Base-by-base conservation (phyloP, 768 basidiomycete species). In the Trametes maxima region DNA sequence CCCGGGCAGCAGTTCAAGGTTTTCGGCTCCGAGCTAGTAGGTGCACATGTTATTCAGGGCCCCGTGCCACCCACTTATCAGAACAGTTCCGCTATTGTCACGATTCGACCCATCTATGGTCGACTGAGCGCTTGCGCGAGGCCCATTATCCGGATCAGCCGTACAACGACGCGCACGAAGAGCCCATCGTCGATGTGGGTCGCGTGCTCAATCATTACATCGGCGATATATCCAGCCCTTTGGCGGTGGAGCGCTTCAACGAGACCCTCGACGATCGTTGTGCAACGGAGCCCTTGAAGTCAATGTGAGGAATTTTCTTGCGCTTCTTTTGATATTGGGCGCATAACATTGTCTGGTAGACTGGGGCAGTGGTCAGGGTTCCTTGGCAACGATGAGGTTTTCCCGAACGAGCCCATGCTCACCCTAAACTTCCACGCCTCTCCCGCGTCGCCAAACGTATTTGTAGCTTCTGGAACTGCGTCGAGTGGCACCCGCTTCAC, bases 351-450 rank as follows among this genome's bases (percentile, higher is more conserved):
- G 8, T 3, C 3, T 1, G 22, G 8, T 40, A 65, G 65, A 21
- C 36, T 73, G 7, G 72, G 72, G 1, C 49, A 62, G 12, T 73
- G 72, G 72, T 68, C 70, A 33, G 72, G 70, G 0, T 70, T 70
- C 60, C 48, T 65, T 11, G 57, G 53, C 28, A 19, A 43, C 6
- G 50, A 44, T 14, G 50, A 17, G 2, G 6, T 56, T 5, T 57
- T 44, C 36, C 61, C 61, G 12, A 53, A 45, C 17, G 55, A 62
- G 39, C 61, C 61, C 2, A 65, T 65, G 65, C 45, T 66, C 16
- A 57, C 44, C 49, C n/a, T 62, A 6, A 14, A 53, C 7, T 25
- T 62, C 12, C 61, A 57, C 28, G 44, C 51, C 2, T 51, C 28
- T 53, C 59, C 19, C 28, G 40, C 25, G 36, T 60, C 42, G 1